Evolutionary conservation across 2,329 filamentous ascomycete genomes (phyloP).

Genomic region (Salinomyces thailandicus): DNA sequence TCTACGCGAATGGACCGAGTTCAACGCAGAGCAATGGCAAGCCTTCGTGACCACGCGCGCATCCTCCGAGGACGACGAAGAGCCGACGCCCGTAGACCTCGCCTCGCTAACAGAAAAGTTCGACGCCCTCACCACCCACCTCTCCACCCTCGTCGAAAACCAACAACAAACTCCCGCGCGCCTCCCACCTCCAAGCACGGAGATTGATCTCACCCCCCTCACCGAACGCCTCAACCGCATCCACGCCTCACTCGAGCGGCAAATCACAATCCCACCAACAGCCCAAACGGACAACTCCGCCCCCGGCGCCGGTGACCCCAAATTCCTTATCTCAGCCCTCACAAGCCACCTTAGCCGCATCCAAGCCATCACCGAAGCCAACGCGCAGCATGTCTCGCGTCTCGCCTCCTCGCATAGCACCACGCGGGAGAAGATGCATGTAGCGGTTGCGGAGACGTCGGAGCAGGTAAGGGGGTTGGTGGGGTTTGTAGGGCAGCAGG

Average conservation of each 20-base stretch:
- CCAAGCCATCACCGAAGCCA: slow-evolving; percentile 21
- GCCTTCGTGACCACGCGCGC: slow-evolving; percentile 13
- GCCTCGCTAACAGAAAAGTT: slow-evolving; percentile 13
- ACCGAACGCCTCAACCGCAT: slow-evolving; percentile 17
- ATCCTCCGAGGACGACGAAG: slow-evolving; percentile 6
- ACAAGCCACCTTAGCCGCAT: slow-evolving; percentile 21
- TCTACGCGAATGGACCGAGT: slow-evolving; percentile 9
- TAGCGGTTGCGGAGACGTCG: slow-evolving; percentile 8
- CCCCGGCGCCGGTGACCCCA: slow-evolving; percentile 14
- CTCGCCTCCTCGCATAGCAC: slow-evolving; percentile 2
- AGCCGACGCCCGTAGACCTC: slow-evolving; percentile 7
- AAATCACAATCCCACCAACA: neutral
- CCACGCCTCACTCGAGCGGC: slow-evolving; percentile 12
- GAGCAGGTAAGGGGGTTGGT: slow-evolving; percentile 5
- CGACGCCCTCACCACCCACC: slow-evolving; percentile 6
- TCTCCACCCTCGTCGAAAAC: slow-evolving; percentile 15
- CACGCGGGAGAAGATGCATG: slow-evolving; percentile 4
- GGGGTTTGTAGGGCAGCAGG: slow-evolving; percentile 1
- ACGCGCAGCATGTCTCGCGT: slow-evolving; percentile 15
- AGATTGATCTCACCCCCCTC: slow-evolving; percentile 18
- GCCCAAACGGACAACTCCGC: slow-evolving; percentile 1
- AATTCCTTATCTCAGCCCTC: slow-evolving; percentile 20
- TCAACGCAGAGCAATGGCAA: slow-evolving; percentile 10
- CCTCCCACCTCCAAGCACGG: slow-evolving; percentile 2
- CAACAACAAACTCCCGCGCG: slow-evolving; percentile 1